Conservation (phyloP, 768 basidiomycete species). For the Cystofilobasidium ferigula region DNA sequence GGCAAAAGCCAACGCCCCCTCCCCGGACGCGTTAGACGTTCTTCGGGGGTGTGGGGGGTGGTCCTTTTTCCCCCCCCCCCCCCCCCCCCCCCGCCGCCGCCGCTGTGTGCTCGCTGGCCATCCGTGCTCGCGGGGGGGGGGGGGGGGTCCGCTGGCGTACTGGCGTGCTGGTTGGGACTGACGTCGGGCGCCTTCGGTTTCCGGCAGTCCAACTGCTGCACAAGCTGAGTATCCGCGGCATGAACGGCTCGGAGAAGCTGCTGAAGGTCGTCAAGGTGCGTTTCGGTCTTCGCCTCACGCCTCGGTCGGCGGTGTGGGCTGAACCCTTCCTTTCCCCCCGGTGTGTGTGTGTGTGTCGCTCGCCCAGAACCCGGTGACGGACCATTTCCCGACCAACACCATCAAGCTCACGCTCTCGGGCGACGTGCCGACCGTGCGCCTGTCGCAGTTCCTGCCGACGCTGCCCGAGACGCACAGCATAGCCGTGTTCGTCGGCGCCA, state of each 20-base stretch:
- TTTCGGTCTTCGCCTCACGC: not conserved
- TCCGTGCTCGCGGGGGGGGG: too few relatives aligned
- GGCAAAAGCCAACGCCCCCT: too few relatives aligned
- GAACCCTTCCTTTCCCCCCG: not conserved
- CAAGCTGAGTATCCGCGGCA: conserved; percentile 86
- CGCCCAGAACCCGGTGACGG: conserved; percentile 74
- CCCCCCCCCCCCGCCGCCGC: not conserved
- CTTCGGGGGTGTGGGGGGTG: not conserved
- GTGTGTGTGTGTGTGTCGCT: not conserved
- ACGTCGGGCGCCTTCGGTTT: not conserved
- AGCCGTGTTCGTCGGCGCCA: conserved; percentile 93
- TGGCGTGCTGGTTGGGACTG: too few relatives aligned
- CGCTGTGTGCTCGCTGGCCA: too few relatives aligned
- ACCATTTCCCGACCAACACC: conserved; percentile 89
- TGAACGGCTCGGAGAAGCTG: conserved; percentile 91
- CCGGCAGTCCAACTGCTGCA: conserved; percentile 87
- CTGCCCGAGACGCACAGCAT: conserved; percentile 78
- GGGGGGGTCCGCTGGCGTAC: too few relatives aligned
- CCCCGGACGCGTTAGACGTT: too few relatives aligned
- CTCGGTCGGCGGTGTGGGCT: not conserved
- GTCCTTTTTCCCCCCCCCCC: not conserved
- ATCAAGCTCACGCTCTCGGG: conserved; percentile 91
- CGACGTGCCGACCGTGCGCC: conserved; percentile 67
- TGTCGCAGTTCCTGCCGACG: conserved; percentile 73
- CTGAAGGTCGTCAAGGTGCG: conserved; percentile 89